Evolutionary conservation across 2,329 filamentous ascomycete genomes (phyloP), one percentile per base, ranked within the genome.

Genomic region (Pseudocercospora fuligena): DNA sequence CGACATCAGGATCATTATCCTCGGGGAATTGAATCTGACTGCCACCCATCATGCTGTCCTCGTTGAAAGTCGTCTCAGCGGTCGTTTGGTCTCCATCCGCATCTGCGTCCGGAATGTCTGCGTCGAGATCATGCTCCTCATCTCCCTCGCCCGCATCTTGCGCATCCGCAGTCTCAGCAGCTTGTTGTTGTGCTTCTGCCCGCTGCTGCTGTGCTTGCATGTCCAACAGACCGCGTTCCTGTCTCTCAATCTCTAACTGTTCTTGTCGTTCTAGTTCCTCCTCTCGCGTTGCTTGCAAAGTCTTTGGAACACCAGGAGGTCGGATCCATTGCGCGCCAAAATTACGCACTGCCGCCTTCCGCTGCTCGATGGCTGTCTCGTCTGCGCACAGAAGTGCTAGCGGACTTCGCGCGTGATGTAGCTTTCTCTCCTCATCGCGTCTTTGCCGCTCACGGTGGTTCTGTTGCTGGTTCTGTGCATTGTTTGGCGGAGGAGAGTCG

Each of bases 301-400:
- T 97, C 84, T 98, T 99, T 65, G 88, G 79, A 63, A 97, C 86
- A 7, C 94, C 95, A 0, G 93, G 93, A 0, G 95, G 95, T 66
- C 91, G 92, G 64, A 99, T 89, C 95, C 95, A 99, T 53, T 87
- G 87, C 71, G 90, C 91, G 67, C 95, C 95, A 76, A 96, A 97
- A 74, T 93, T 92, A 57, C 91, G 88, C 31, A 98, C 90, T 71
- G 94, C 93, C 57, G 88, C 82, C 75, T 94, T 93, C 56, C 94
- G 92, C 8, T 90, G 86, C 63, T 90, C 87, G 70, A 96, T 86
- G 65, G 89, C 86, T 67, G 89, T 86, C 81, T 98, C 95, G 77
- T 97, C 94, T 49, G 88, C 82, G 27, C 87, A 84, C 11, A 97
- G 87, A 1, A 89, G 85, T 9, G 90, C 87, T 3, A 97, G 88